These are phyloP conservation scores for Aphanocladium album DNA, from an alignment of 2,329 filamentous ascomycete genomes.

Conservation along the genomic window DNA sequence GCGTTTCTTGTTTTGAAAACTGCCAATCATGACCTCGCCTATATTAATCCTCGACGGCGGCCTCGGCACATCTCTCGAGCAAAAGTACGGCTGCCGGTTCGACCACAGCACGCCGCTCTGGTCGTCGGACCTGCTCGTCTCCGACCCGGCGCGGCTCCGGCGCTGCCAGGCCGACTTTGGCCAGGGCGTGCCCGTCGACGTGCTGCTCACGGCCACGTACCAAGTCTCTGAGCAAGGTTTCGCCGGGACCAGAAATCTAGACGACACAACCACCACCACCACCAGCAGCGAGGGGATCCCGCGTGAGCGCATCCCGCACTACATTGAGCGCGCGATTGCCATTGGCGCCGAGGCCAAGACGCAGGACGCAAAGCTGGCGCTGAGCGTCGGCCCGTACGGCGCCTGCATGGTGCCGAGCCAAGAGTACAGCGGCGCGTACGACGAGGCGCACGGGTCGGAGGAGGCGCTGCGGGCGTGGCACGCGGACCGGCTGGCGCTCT, in stretches of 20 bases:
- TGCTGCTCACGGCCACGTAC: slow-evolving; percentile 64
- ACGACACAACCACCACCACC: slow-evolving; percentile 27
- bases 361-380: slow-evolving; percentile 37
- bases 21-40: slow-evolving; percentile 15
- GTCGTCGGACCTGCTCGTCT: slow-evolving; percentile 62
- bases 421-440: slow-evolving; percentile 61
- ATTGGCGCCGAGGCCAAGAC: slow-evolving; percentile 35
- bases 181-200: slow-evolving; percentile 51
- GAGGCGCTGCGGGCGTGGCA: slow-evolving; percentile 53
- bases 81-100: slow-evolving; percentile 51
- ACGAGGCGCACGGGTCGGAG: slow-evolving; percentile 39
- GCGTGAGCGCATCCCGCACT: slow-evolving; percentile 32
- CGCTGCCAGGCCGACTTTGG: slow-evolving; percentile 54
- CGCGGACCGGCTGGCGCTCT: slow-evolving; percentile 46
- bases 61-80: slow-evolving; percentile 61
- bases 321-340: slow-evolving; percentile 38
- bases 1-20: background rate
- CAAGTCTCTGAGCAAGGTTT: slow-evolving; percentile 57
- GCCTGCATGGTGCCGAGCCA: slow-evolving; percentile 61
- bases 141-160: slow-evolving; percentile 44
- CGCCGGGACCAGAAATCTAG: slow-evolving; percentile 32
- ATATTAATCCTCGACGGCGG: slow-evolving; percentile 59
- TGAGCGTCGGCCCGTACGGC: slow-evolving; percentile 63
- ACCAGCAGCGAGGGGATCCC: slow-evolving; percentile 38
- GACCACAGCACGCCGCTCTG: slow-evolving; percentile 53